Evolutionary conservation across 768 basidiomycete genomes (phyloP), one percentile per base, ranked within the genome.

Genomic region (Suillus fuscotomentosus): DNA sequence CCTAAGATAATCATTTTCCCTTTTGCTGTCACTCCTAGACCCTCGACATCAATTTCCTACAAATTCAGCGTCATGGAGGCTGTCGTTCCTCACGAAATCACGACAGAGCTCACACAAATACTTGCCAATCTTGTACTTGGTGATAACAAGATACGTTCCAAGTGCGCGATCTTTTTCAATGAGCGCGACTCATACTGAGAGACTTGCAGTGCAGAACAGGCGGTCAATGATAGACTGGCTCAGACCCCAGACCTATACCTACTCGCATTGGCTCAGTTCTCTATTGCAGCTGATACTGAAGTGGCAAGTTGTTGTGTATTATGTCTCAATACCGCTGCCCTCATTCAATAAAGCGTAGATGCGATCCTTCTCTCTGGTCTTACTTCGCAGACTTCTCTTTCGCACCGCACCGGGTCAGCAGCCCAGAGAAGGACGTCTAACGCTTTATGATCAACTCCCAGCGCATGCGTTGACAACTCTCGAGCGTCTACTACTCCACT

Each of bases 121-220:
- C 85, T 94, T 48, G 89, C 90, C 13, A 94, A 94, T 76, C 86
- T 94, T 22, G 89, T 94, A 5, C 80, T 91, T 47, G 92, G 91
- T 5, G 91, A 94, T 74, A 94, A 94, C 76, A 86, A 88, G 62
- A 91, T 94, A 60, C 86, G 92, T 20, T 80, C 88, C 68, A 89
- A 83, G 91, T 90, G 70, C 24, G 63, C 10, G 63, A 60, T 59
- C 43, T 45, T 31, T 10, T 38, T 27, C 54, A 47, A 61, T 43
- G 15, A 13, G 39, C 38, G 8, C 10, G 15, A 8, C n/a, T 3
- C 9, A 9, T 45, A 34, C 67, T 72, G 53, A 76, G 67, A 11
- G 22, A 15, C 64, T 20, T 22, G 15, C 69, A 86, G 91, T 78
- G 92, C 92, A 60, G 92, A 94, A 71, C 87, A 87, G 64, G 89